Percentiles rank a stretch among this genome's conserved stretches.
Evolutionary conservation across 1,139 yeast species (phyloP).

Genomic region (Geotrichum macrosporum): DNA sequence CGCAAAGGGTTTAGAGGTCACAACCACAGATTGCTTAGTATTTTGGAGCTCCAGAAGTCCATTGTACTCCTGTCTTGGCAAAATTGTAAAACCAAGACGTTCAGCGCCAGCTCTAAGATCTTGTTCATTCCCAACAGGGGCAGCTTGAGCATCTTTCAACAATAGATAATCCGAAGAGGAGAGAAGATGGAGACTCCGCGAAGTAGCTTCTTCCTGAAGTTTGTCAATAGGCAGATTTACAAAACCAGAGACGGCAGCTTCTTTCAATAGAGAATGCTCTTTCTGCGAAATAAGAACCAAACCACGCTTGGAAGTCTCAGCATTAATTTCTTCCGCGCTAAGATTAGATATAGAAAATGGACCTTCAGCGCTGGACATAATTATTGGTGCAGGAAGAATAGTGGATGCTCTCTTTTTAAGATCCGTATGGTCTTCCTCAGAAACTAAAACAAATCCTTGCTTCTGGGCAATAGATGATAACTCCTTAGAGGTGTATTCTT

Average conservation of each 20-base stretch:
- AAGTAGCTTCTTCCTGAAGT: conserved; percentile 26
- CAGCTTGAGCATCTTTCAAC: conserved; percentile 5
- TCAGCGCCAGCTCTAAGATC: conserved; percentile 17
- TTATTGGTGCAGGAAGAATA: conserved; percentile 14
- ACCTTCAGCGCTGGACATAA: conserved; percentile 4
- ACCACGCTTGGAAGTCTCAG: conserved; percentile 21
- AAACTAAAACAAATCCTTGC: conserved; percentile 20
- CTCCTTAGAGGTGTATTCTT: conserved; percentile 12
- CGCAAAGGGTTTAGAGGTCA: background rate
- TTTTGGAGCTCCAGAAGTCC: conserved; percentile 12
- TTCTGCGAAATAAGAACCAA: conserved; percentile 21
- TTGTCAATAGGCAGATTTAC: conserved; percentile 29
- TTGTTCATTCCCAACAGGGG: conserved; percentile 10
- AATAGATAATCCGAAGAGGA: conserved; percentile 24
- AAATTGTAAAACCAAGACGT: conserved; percentile 28
- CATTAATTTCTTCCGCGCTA: conserved; percentile 16
- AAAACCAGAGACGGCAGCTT: conserved; percentile 3
- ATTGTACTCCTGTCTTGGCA: conserved; percentile 31
- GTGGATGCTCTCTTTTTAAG: conserved; percentile 17
- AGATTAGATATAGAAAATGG: conserved; percentile 10
- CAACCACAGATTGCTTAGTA: conserved; percentile 1
- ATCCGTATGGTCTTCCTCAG: conserved; percentile 20
- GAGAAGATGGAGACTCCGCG: conserved; percentile 18
- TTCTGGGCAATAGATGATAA: conserved; percentile 10
- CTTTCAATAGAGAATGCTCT: conserved; percentile 18